Base-by-base conservation (phyloP, 345 rosid species). In the Acer campestre region DNA sequence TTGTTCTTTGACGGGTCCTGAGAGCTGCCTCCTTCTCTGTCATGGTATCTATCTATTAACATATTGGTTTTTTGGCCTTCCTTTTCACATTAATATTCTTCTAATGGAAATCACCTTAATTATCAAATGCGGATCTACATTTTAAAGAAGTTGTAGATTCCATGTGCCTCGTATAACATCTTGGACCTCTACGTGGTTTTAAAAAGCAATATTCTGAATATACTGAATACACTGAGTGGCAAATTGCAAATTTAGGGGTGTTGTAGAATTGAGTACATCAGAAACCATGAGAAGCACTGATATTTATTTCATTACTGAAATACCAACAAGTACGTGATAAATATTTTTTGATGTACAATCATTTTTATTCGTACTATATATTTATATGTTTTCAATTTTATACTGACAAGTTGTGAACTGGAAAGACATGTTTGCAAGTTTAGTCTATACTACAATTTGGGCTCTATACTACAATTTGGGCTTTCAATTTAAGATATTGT, bases 1-100 rank as follows among this genome's bases (percentile, higher is more conserved):
- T 78, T 88, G 93, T 84, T 89, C 89, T 0, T 75, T 88, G 75
- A 75, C 81, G 29, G 82, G 73, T 82, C 68, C 86, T 63, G 94
- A 96, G 49, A 86, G 94, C 83, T 89, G 92, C 81, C 80, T 88
- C 78, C 86, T 90, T 79, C 92, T 96, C 80, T 91, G 93, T 85
- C 95, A 90, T 61, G 98, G 99, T 89, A 86, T 61, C 10, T 25
- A 31, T 64, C 59, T 40, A 59, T 70, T 68, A 53, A 63, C 63
- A 13, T 14, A 75, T 71, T 56, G 8, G 6, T 22, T 61, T 71
- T 74, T 74, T 6, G 14, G 48, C 31, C n/a, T 62, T 46, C 48
- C 51, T 29, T 48, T 63, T 18, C 51, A 23, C 65, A 75, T n/a
- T 20, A 51, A 51, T 53, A 17, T 20, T 17, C 22, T 66, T 53